Percentiles rank a stretch among this genome's conserved stretches.
phyloP scores from a whole-genome alignment of 2,329 filamentous ascomycete species.

The Fusarium buxicola region DNA sequence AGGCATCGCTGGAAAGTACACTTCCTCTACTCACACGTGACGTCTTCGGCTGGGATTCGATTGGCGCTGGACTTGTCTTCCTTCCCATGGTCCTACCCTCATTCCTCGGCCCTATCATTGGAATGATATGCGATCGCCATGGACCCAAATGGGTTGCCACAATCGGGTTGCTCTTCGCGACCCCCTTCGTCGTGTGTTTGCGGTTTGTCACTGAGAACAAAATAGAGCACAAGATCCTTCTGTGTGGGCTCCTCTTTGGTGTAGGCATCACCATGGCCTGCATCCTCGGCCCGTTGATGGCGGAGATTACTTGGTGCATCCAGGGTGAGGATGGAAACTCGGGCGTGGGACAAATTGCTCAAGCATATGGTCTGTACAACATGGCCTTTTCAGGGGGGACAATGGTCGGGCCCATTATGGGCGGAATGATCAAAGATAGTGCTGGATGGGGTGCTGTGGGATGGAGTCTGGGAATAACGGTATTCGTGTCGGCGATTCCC shows the following conservation, averaged over 20 bases:
- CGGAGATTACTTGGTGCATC: conserved; percentile 52
- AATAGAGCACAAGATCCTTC: conserved; percentile 47
- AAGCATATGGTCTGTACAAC: conserved; percentile 52
- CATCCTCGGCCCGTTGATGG: conserved; percentile 52
- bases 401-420: conserved; percentile 50
- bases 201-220: conserved; percentile 49
- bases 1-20: conserved; percentile 51
- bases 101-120: conserved; percentile 48
- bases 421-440: conserved; percentile 50
- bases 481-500: conserved; percentile 44
- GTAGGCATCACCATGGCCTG: conserved; percentile 48
- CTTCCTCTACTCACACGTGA: conserved; percentile 48
- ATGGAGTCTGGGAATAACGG: conserved; percentile 48
- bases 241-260: conserved; percentile 49
- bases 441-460: conserved; percentile 50
- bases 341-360: conserved; percentile 47
- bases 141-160: conserved; percentile 51
- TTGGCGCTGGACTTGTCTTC: conserved; percentile 51
- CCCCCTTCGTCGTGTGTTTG: conserved; percentile 50
- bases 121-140: conserved; percentile 49
- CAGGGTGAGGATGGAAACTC: conserved; percentile 37
- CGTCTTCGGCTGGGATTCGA: conserved; percentile 50
- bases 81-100: conserved; percentile 49
- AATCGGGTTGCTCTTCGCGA: conserved; percentile 49
- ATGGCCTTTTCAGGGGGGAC: conserved; percentile 51